These are phyloP conservation scores for Raphanus sativus DNA, from an alignment of 345 rosid species.

Conservation along the genomic window DNA sequence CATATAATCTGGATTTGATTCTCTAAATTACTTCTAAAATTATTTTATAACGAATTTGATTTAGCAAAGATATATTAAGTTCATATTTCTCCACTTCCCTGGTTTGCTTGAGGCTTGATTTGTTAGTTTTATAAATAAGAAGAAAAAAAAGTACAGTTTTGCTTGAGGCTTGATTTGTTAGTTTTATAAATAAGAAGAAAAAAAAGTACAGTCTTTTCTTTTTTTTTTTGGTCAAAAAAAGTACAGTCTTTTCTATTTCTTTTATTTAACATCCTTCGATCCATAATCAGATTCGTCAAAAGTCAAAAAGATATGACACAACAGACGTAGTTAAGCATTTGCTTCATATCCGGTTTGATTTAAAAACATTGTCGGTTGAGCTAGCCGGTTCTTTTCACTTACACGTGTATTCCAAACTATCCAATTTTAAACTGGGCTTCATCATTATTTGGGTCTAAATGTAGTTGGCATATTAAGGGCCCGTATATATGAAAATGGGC, in stretches of 20 bases:
- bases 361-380: neutral
- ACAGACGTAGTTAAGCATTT: neutral
- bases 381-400: neutral
- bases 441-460: neutral
- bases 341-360: neutral
- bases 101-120: neutral
- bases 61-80: neutral
- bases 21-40: neutral
- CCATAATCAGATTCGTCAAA: neutral
- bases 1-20: neutral
- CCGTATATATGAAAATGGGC: neutral
- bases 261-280: neutral
- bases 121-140: neutral
- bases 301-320: neutral
- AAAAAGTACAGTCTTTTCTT: too few relatives aligned
- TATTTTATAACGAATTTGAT: neutral
- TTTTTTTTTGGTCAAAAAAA: too few relatives aligned
- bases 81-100: neutral
- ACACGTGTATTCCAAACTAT: neutral
- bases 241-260: neutral
- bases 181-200: neutral
- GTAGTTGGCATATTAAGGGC: slow-evolving; percentile 1
- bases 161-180: neutral
- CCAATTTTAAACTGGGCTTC: neutral
- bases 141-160: too few relatives aligned